A percentile compares a stretch with the other conserved stretches of the same genome.
Conservation (phyloP, 164 flowering plant genomes). For the Kingdonia uniflora region DNA sequence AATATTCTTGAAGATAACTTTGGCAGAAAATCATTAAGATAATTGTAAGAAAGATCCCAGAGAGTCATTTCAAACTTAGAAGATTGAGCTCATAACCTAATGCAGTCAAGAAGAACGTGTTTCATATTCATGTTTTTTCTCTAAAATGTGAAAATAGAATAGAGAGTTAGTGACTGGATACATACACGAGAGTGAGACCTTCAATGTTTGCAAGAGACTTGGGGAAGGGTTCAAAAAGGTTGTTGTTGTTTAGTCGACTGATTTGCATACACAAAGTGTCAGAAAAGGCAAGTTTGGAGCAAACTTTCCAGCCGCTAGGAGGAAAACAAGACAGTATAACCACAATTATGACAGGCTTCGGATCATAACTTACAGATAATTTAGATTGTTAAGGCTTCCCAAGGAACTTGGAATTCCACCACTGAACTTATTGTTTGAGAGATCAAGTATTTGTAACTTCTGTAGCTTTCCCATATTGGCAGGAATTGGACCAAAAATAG, state of each 20-base stretch:
- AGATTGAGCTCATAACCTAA: not conserved
- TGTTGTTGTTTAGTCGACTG: conserved; percentile 91
- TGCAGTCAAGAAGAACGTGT: not conserved
- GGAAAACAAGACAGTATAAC: no score
- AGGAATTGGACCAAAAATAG: conserved; percentile 80
- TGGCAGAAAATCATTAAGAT: conserved; percentile 85
- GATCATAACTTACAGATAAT: conserved; percentile 64
- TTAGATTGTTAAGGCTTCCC: conserved; percentile 62
- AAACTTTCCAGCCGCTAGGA: not conserved
- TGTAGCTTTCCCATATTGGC: conserved; percentile 55
- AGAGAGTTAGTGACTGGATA: conserved; percentile 9
- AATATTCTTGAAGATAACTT: conserved; percentile 81
- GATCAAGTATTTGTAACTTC: conserved; percentile 84
- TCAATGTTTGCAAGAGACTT: conserved; percentile 51
- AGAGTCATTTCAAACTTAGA: conserved; percentile 7
- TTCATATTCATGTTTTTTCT: not conserved
- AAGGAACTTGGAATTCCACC: conserved; percentile 73
- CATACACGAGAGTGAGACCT: conserved; percentile 87
- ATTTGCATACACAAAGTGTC: conserved; percentile 16
- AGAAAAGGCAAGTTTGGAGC: conserved; percentile 1
- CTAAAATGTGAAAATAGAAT: not conserved
- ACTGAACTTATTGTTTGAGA: conserved; percentile 62
- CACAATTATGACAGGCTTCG: no score
- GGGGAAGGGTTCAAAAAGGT: conserved; percentile 72
- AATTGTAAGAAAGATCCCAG: conserved; percentile 91